A percentile compares a stretch with the other conserved stretches of the same genome.
Evolutionary conservation across 371 early-diverging fungal species (phyloP).

Genomic region (Mortierella sp.): DNA sequence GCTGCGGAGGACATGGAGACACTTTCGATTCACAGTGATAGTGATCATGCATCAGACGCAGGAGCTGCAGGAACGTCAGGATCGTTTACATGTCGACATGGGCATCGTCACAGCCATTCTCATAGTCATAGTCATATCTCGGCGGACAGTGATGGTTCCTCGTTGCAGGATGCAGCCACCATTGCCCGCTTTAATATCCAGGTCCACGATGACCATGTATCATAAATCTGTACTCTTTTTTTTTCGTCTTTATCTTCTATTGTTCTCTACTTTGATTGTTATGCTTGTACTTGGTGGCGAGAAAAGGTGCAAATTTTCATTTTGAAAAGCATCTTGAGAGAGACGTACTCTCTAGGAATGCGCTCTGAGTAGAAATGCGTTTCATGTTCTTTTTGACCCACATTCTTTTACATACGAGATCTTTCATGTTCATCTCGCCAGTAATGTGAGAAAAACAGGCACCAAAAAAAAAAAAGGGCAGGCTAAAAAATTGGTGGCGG

Average conservation of each 20-base stretch:
- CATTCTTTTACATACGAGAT: neutral
- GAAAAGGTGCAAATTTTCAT: neutral
- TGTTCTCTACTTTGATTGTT: neutral
- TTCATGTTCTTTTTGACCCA: too few relatives aligned
- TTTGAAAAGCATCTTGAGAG: neutral
- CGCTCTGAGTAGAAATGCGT: too few relatives aligned
- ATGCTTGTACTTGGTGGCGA: too few relatives aligned
- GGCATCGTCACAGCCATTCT: neutral
- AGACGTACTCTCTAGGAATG: too few relatives aligned
- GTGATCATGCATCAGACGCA: neutral
- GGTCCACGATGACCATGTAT: constrained; percentile 7
- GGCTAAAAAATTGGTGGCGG: neutral
- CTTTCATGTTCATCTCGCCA: neutral
- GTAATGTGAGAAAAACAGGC: too few relatives aligned
- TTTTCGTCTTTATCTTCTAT: neutral
- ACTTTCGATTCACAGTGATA: constrained; percentile 3
- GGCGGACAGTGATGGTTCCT: neutral
- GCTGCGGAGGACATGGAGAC: too few relatives aligned
- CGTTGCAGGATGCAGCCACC: neutral
- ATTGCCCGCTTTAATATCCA: constrained; percentile 7
- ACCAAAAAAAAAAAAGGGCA: neutral
- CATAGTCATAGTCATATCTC: constrained; percentile 3
- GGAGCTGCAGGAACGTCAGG: neutral
- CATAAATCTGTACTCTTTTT: neutral
- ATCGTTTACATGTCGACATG: constrained; percentile 5